Evolutionary conservation across 768 basidiomycete genomes (phyloP).

Genomic region (Lentinula detonsa): DNA sequence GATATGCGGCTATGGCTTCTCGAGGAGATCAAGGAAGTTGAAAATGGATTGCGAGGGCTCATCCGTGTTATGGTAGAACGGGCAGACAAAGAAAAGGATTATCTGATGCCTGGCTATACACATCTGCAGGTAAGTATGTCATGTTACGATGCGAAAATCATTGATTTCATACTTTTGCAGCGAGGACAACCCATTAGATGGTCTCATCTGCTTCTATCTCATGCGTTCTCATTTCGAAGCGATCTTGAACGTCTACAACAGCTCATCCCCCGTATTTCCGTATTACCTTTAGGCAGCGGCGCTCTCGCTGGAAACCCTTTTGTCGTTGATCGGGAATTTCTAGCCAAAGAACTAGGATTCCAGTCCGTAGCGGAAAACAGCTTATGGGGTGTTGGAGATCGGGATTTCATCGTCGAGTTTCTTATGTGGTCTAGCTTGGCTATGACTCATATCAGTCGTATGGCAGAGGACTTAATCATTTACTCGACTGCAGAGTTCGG

Average conservation of each 20-base stretch:
- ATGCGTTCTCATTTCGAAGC: conserved; percentile 87
- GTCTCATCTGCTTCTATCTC: conserved; percentile 94
- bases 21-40: conserved; percentile 64
- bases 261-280: conserved; percentile 84
- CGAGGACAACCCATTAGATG: conserved; percentile 98
- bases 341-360: conserved; percentile 88
- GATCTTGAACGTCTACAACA: conserved; percentile 84
- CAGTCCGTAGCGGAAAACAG: conserved; percentile 89
- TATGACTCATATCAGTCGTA: conserved; percentile 89
- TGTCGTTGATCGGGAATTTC: conserved; percentile 86
- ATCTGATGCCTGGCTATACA: conserved; percentile 93
- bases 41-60: conserved; percentile 65
- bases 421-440: conserved; percentile 92
- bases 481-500: conserved; percentile 98
- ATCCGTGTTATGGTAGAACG: conserved; percentile 87
- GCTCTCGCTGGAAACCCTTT: conserved; percentile 98
- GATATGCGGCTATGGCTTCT: conserved; percentile 97
- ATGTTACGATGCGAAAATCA: neutral
- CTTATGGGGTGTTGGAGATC: conserved; percentile 93
- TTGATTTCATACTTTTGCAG: conserved; percentile 31
- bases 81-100: conserved; percentile 89
- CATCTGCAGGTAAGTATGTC: conserved; percentile 80
- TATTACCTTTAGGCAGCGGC: conserved; percentile 90
- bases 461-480: conserved; percentile 95
- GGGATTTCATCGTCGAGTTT: conserved; percentile 97